Evolutionary conservation across 257 asterid species (phyloP).

Genomic region (Voacanga thouarsii): DNA sequence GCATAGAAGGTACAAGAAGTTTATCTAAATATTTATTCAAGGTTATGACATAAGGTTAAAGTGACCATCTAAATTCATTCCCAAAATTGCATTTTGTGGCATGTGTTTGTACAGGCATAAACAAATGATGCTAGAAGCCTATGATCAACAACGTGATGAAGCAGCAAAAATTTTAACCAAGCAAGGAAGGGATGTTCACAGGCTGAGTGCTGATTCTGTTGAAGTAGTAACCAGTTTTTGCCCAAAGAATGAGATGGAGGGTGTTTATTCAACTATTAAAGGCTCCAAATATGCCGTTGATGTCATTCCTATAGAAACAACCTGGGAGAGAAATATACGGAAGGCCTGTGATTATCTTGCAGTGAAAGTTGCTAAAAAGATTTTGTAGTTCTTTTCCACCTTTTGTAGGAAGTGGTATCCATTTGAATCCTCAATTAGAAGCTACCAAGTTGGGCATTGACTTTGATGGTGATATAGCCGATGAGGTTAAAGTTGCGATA

Average conservation of each 20-base stretch:
- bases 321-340: constrained; percentile 78
- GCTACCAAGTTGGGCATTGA: constrained; percentile 76
- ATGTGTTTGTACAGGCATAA: constrained; percentile 63
- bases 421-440: constrained; percentile 64
- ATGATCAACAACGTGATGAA: constrained; percentile 93
- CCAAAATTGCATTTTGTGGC: neutral
- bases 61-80: neutral
- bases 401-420: constrained; percentile 86
- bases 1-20: too few relatives aligned
- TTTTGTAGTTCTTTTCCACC: constrained; percentile 82
- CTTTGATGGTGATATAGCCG: constrained; percentile 60
- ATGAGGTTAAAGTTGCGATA: constrained; percentile 65
- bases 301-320: constrained; percentile 81
- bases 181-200: constrained; percentile 81
- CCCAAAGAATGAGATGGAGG: constrained; percentile 47
- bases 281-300: constrained; percentile 68
- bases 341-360: constrained; percentile 87
- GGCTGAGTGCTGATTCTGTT: constrained; percentile 50
- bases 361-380: constrained; percentile 62
- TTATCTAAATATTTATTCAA: neutral
- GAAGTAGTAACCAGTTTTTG: constrained; percentile 81
- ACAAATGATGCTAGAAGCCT: constrained; percentile 88
- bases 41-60: neutral
- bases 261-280: constrained; percentile 31
- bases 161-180: constrained; percentile 86